phyloP scores from a whole-genome alignment of 2,329 filamentous ascomycete species.

The Botryotinia globosa region DNA sequence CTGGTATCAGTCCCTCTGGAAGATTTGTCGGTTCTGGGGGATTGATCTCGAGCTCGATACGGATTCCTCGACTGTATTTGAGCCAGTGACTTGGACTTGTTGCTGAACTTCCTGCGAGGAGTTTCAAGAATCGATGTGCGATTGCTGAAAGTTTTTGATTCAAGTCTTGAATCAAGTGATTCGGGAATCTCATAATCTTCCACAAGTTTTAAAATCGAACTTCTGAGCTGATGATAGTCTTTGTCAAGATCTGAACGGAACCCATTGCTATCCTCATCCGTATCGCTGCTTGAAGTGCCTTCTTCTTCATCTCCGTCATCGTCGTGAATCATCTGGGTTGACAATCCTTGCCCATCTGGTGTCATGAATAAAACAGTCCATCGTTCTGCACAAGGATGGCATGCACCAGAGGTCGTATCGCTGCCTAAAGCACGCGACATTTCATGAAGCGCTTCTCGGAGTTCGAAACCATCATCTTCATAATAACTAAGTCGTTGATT shows the following conservation, averaged over 20 bases:
- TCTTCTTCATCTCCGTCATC: conserved; percentile 67
- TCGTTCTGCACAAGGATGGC: conserved; percentile 76
- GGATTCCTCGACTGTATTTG: conserved; percentile 58
- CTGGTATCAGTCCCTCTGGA: conserved; percentile 25
- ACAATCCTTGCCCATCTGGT: conserved; percentile 66
- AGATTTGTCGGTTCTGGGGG: conserved; percentile 22
- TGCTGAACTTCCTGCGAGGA: conserved; percentile 58
- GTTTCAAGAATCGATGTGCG: conserved; percentile 52
- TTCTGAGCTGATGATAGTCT: conserved; percentile 76
- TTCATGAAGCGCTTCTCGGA: conserved; percentile 67
- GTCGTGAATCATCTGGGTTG: conserved; percentile 70
- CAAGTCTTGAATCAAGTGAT: conserved; percentile 57
- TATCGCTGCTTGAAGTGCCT: conserved; percentile 57
- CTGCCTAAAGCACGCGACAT: conserved; percentile 64
- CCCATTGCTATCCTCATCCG: conserved; percentile 55
- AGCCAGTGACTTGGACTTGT: conserved; percentile 48
- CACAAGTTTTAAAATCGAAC: conserved; percentile 76
- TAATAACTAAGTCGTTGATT: conserved; percentile 50
- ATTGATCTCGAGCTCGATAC: conserved; percentile 43
- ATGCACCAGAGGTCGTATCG: conserved; percentile 63
- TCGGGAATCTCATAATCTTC: conserved; percentile 79
- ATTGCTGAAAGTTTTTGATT: conserved; percentile 67
- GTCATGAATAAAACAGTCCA: conserved; percentile 83
- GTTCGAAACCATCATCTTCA: conserved; percentile 62
- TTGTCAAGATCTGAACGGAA: conserved; percentile 66